Base-by-base conservation (phyloP, 305 asterid genomes). In the Fraxinus xanthoxyloides region DNA sequence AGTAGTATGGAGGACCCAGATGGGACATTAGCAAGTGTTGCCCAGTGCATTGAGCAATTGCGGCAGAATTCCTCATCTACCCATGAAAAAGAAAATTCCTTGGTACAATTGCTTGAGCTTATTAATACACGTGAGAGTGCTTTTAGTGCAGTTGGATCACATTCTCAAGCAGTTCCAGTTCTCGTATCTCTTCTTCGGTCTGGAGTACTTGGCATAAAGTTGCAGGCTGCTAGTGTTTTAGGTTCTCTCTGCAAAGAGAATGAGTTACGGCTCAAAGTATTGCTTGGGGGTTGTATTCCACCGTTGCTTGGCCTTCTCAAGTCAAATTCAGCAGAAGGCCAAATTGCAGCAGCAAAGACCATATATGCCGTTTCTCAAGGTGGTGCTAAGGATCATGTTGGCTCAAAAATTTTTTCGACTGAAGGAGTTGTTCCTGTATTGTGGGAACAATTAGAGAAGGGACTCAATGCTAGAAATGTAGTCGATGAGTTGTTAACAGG, bases 131-230 rank as follows among this genome's bases (percentile, higher is more conserved):
- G 97, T 46, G 97, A 90, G 81, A 93, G 90, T 85, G 99, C 98
- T 84, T 97, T 95, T 75, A 90, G 98, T 84, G 99, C 98, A 78
- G 98, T 97, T 82, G 98, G 97, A 77, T 97, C 99, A 79, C 99
- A 97, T 89, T 97, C 99, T 77, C 99, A 97, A 87, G 99, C 99
- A 75, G 99, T 97, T 86, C 99, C 99, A 4, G 98, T 97, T 51
- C 98, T 97, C 10, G 98, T 97, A 32, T 97, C 99, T 75, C 98
- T 97, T 82, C 96, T 97, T 73, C 89, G 91, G 56, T 92, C 92
- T 36, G 99, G 98, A 81, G 90, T 98, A 70, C 91, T 93, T 43
- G 97, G 93, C 80, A 90, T 94, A 81, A 97, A 97, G 91, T 91
- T 95, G 86, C 97, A 92, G 86, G 94, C 99, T 76, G 99, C 98